Percentiles rank a stretch among this genome's conserved stretches.
phyloP scores from a whole-genome alignment of 2,329 filamentous ascomycete genomes.

The Colletotrichum filicis region DNA sequence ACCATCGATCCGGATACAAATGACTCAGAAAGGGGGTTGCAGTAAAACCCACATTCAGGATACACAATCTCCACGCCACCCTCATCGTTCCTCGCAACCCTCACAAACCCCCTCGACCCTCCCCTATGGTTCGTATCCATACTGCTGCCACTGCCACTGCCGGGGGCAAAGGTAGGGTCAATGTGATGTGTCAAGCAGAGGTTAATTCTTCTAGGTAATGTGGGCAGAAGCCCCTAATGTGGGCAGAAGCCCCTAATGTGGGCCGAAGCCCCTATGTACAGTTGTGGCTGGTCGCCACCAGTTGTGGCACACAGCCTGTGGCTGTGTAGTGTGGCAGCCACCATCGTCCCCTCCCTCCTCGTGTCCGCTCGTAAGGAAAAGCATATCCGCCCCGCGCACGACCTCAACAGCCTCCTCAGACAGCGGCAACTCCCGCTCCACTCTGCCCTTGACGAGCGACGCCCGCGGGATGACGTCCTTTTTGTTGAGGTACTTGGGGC shows the following conservation, averaged over 20 bases:
- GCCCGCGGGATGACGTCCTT: conserved; percentile 64
- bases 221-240: no score
- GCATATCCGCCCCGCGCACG: conserved; percentile 74
- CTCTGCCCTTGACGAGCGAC: conserved; percentile 7
- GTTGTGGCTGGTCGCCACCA: no score
- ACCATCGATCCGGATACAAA: neutral
- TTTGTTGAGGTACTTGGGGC: conserved; percentile 87
- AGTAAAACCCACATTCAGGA: conserved; percentile 71
- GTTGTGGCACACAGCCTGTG: no score
- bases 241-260: no score
- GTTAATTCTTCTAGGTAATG: no score
- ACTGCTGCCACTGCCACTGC: conserved; percentile 50
- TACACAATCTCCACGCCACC: conserved; percentile 69
- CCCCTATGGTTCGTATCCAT: conserved; percentile 91
- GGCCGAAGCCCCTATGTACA: no score
- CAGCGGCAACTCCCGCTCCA: conserved; percentile 53
- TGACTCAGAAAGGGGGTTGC: neutral
- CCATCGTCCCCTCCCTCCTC: conserved; percentile 45
- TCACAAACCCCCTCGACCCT: conserved; percentile 78
- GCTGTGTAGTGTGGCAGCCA: no score
- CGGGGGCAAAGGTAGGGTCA: no score
- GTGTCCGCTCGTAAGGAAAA: conserved; percentile 80
- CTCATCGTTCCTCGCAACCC: conserved; percentile 69
- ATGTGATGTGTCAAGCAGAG: no score
- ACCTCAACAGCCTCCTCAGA: conserved; percentile 66